These are phyloP conservation scores for Colletotrichum eremochloae DNA, from an alignment of 2,329 filamentous ascomycete species.

Conservation along the genomic window DNA sequence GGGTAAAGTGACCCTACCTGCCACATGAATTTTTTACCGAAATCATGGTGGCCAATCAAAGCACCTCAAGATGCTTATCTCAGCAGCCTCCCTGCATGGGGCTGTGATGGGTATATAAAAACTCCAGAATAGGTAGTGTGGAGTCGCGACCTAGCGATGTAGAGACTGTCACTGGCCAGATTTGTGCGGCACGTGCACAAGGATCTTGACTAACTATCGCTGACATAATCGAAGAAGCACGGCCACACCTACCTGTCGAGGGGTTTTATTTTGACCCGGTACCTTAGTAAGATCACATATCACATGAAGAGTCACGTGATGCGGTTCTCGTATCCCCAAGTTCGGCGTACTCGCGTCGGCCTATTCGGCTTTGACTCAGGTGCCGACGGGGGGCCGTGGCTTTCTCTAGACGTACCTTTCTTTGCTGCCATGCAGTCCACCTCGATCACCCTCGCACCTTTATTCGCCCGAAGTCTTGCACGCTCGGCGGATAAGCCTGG, in stretches of 20 bases:
- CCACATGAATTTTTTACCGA: conserved; percentile 16
- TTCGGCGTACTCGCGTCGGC: background rate
- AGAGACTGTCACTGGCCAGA: no score
- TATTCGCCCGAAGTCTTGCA: conserved; percentile 36
- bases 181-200: no score
- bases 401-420: conserved; percentile 4
- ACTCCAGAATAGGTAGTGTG: no score
- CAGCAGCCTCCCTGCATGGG: background rate
- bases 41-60: conserved; percentile 10
- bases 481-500: conserved; percentile 22
- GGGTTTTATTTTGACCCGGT: no score
- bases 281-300: no score
- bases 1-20: conserved; percentile 12
- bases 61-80: background rate
- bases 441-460: conserved; percentile 30
- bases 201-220: no score
- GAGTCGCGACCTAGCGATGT: no score
- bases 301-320: no score
- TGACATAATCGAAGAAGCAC: no score
- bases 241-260: no score
- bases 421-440: conserved; percentile 27
- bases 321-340: no score
- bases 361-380: conserved; percentile 19
- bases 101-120: no score
- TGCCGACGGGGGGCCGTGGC: conserved; percentile 25